Evolutionary conservation across 495 filamentous ascomycete genomes (phyloP), one percentile per base, ranked within the genome.

Genomic region (Podospora didyma): DNA sequence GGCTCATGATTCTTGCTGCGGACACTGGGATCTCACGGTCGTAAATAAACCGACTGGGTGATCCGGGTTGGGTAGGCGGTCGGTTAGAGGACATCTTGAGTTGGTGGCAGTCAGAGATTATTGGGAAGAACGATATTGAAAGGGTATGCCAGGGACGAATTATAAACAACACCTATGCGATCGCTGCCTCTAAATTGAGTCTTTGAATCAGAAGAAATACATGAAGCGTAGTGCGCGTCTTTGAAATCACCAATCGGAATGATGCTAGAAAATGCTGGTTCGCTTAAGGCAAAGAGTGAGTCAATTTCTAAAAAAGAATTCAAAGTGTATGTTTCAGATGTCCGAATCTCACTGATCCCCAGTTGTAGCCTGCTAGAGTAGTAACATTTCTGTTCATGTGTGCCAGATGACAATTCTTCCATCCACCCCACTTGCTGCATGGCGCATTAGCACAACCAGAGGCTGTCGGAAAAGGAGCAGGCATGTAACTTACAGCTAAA

Each of bases 371-470:
- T 42, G 20, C n/a, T 26, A 42, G 34, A 14, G n/a, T n/a, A 11
- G 48, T 19, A 21, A 53, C 16, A 41, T 63, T 59, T 74, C n/a
- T n/a, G n/a, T n/a, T n/a, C n/a, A 76, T 11, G 72, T 68, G 51
- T 70, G 66, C 80, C 80, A 97, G 58, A 98, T 83, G 44, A 97
- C 95, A 55, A 97, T 79, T 73, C 95, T 86, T 52, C 94, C 94
- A 73, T 98, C 94, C 47, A 97, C 92, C 54, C 92, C 92, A 69
- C 88, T 96, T 49, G 90, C 89, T 93, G 62, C 61, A 66, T 52
- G 53, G 48, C n/a, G 34, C 34, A 60, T 83, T 77, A 83, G 79
- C 63, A 53, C 23, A 11, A 37, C 59, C 42, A 47, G 46, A 57
- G 10, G 41, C 10, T 31, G n/a, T 48, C 35, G 35, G 39, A 48